Percentiles rank a stretch among this genome's conserved stretches.
phyloP scores from a whole-genome alignment of 2,329 filamentous ascomycete genomes.

The Ophiocordyceps australis region DNA sequence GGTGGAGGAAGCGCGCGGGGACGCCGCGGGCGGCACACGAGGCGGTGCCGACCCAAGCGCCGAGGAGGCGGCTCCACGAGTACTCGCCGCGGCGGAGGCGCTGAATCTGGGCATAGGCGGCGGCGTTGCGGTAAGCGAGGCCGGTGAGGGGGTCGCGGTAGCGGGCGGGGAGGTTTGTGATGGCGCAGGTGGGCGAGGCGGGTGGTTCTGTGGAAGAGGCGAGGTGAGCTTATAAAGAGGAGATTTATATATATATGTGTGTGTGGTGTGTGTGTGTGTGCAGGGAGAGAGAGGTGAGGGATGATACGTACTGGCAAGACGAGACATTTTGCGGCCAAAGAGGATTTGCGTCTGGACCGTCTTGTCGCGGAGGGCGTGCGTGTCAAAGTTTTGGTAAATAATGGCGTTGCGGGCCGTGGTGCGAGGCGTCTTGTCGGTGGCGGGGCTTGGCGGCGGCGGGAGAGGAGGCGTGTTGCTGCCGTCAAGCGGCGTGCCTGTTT shows the following conservation, averaged over 20 bases:
- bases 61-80: slow-evolving; percentile 65
- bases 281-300: neutral
- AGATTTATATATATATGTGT: too few relatives aligned
- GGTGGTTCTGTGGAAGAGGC: slow-evolving; percentile 22
- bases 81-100: slow-evolving; percentile 56
- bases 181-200: slow-evolving; percentile 47
- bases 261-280: too few relatives aligned
- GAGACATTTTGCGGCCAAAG: slow-evolving; percentile 40
- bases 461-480: too few relatives aligned
- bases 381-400: slow-evolving; percentile 41
- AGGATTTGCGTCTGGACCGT: slow-evolving; percentile 38
- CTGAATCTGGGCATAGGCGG: slow-evolving; percentile 70
- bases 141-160: slow-evolving; percentile 78
- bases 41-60: slow-evolving; percentile 62
- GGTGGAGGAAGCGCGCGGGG: slow-evolving; percentile 52
- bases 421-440: slow-evolving; percentile 4
- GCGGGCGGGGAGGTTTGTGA: slow-evolving; percentile 64
- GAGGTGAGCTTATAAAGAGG: neutral
- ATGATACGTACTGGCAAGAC: slow-evolving; percentile 33
- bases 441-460: slow-evolving; percentile 3
- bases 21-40: slow-evolving; percentile 54
- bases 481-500: too few relatives aligned
- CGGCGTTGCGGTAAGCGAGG: slow-evolving; percentile 60
- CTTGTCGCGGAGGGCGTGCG: slow-evolving; percentile 35
- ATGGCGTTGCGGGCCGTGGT: slow-evolving; percentile 37